A percentile compares a stretch with the other conserved stretches of the same genome.
Conservation (phyloP, 106 monocot species). For the Vanilla planifolia region DNA sequence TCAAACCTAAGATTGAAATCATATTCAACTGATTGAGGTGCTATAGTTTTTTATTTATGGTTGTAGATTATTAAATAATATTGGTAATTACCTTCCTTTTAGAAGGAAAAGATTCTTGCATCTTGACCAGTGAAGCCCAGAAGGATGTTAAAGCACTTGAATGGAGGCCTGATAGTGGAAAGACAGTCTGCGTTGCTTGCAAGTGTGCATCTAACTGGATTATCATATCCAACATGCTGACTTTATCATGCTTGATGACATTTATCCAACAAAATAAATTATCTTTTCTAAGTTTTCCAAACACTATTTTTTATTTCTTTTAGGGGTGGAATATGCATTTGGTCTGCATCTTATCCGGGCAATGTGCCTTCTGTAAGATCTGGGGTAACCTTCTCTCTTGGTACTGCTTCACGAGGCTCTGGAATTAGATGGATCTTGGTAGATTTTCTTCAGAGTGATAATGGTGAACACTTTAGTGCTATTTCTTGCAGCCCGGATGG, state of each 20-base stretch:
- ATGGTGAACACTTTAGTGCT: slow-evolving; percentile 51
- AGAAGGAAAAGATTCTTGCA: slow-evolving; percentile 68
- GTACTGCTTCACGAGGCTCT: slow-evolving; percentile 65
- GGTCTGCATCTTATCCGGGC: slow-evolving; percentile 90
- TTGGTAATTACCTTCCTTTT: slow-evolving; percentile 7
- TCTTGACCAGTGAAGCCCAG: slow-evolving; percentile 75
- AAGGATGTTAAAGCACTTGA: slow-evolving; percentile 60
- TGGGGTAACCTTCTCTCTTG: slow-evolving; percentile 36
- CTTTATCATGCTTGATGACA: background rate
- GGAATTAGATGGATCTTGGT: slow-evolving; percentile 71
- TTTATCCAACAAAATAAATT: background rate
- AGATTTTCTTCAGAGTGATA: slow-evolving; percentile 66
- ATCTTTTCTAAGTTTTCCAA: background rate
- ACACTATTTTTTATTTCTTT: slow-evolving; percentile 10
- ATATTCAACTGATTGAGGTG: background rate
- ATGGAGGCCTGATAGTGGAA: slow-evolving; percentile 96
- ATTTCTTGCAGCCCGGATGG: slow-evolving; percentile 89
- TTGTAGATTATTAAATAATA: slow-evolving; percentile 2
- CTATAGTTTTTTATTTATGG: background rate
- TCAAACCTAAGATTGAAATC: background rate
- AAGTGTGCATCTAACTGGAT: slow-evolving; percentile 36
- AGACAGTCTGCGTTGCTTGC: slow-evolving; percentile 73
- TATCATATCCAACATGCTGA: background rate
- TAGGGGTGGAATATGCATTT: slow-evolving; percentile 89
- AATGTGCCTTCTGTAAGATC: slow-evolving; percentile 64